phyloP scores from a whole-genome alignment of 2,329 filamentous ascomycete genomes.

The Mycosphaerella arachidis region DNA sequence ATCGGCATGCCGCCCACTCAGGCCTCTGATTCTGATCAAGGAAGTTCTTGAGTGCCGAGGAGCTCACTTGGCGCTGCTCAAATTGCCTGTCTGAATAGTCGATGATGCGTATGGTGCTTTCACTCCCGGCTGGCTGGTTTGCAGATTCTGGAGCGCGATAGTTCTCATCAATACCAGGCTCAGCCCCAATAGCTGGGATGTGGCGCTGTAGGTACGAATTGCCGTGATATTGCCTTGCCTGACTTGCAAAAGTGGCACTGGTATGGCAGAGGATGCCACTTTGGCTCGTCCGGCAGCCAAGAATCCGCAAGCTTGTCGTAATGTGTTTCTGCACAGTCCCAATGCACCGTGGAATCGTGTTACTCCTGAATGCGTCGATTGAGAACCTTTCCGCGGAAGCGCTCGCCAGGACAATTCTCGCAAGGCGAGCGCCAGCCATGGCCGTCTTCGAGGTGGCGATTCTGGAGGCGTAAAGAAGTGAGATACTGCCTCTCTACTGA shows the following conservation, averaged over 20 bases:
- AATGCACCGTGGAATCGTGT: no score
- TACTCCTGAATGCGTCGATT: no score
- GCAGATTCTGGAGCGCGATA: conserved; percentile 9
- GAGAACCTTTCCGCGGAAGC: no score
- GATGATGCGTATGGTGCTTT: conserved; percentile 76
- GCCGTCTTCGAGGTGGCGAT: no score
- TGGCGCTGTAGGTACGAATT: not conserved
- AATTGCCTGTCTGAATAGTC: conserved; percentile 66
- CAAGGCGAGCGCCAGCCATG: no score
- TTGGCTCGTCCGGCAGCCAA: no score
- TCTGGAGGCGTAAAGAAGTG: no score
- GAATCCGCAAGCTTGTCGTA: no score
- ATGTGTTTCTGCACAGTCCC: no score
- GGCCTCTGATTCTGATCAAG: conserved; percentile 57
- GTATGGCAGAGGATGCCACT: not conserved
- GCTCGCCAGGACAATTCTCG: no score
- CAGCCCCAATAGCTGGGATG: conserved; percentile 13
- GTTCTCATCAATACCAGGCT: conserved; percentile 25
- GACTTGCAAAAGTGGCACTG: not conserved
- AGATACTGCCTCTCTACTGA: no score
- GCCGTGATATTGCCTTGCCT: not conserved
- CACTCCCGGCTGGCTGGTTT: conserved; percentile 5
- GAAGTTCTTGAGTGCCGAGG: conserved; percentile 64
- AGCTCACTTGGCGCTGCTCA: conserved; percentile 65
- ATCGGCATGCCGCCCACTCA: conserved; percentile 72